Percentiles rank a stretch among this genome's conserved stretches.
Conservation (phyloP, 495 filamentous ascomycete genomes). For the Rostrohypoxylon terebratum region DNA sequence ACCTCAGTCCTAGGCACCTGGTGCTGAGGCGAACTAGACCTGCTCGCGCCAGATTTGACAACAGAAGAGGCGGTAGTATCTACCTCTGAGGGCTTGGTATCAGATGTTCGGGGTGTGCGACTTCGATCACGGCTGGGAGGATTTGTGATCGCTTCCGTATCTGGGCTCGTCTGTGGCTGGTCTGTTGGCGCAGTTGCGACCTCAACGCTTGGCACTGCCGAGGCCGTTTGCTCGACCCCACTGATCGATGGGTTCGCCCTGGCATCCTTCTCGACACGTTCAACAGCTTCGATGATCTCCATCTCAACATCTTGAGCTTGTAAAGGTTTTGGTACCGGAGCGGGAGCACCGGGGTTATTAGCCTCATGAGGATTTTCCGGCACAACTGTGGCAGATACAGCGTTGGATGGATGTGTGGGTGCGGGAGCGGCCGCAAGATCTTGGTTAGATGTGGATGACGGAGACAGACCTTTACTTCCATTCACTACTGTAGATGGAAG, state of each 20-base stretch:
- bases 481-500: neutral
- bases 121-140: constrained; percentile 58
- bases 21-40: constrained; percentile 58
- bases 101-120: constrained; percentile 70
- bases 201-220: constrained; percentile 41
- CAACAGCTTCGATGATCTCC: constrained; percentile 47
- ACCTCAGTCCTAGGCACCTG: constrained; percentile 75
- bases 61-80: constrained; percentile 74
- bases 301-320: constrained; percentile 41
- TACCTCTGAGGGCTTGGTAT: constrained; percentile 74
- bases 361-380: constrained; percentile 23
- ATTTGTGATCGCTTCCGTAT: constrained; percentile 54
- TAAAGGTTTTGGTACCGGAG: constrained; percentile 25
- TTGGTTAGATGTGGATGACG: neutral
- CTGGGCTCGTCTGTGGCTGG: constrained; percentile 45
- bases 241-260: constrained; percentile 46
- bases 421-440: constrained; percentile 7
- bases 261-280: constrained; percentile 52
- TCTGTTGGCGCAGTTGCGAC: constrained; percentile 37
- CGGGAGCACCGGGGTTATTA: constrained; percentile 24
- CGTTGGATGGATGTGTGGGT: neutral
- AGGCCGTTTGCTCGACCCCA: constrained; percentile 28
- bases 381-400: neutral
- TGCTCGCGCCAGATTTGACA: constrained; percentile 58
- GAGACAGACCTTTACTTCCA: neutral